Conservation (phyloP, 352 stramenopile genomes). For the Globisporangium irregulare region DNA sequence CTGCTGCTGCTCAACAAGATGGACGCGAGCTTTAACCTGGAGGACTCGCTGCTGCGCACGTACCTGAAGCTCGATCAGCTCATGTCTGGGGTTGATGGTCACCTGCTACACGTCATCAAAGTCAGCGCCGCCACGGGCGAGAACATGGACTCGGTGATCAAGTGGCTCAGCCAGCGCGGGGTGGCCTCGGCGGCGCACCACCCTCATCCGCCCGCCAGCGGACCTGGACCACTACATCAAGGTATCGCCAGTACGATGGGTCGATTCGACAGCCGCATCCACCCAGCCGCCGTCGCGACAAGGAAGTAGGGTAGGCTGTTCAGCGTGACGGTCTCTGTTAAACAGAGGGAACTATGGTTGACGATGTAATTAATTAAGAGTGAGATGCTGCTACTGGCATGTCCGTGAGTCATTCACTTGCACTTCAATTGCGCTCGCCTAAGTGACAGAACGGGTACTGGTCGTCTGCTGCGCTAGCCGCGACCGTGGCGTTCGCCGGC, state of each 20-base stretch:
- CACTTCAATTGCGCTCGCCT: conserved; percentile 52
- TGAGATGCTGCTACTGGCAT: neutral
- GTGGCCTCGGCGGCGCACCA: neutral
- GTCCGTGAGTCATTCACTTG: neutral
- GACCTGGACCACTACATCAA: conserved; percentile 12
- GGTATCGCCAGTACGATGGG: neutral
- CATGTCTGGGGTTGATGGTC: conserved; percentile 26
- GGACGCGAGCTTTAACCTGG: conserved; percentile 43
- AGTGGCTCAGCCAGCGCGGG: conserved; percentile 44
- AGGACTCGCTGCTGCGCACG: conserved; percentile 44
- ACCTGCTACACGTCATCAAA: conserved; percentile 51
- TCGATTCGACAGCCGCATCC: conserved; percentile 19
- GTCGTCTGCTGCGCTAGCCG: conserved; percentile 14
- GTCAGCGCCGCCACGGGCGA: conserved; percentile 55
- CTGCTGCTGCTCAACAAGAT: conserved; percentile 72
- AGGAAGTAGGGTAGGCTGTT: neutral
- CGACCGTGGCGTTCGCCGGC: conserved; percentile 18
- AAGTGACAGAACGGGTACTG: conserved; percentile 60
- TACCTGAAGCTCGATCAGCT: conserved; percentile 59
- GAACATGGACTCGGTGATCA: conserved; percentile 52
- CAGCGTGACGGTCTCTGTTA: neutral
- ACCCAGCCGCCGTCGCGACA: conserved; percentile 19
- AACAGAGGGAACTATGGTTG: neutral
- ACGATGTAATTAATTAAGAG: neutral
- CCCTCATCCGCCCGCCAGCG: neutral